A percentile compares a stretch with the other conserved stretches of the same genome.
These are phyloP conservation scores for Rhodotorula sp. DNA, from an alignment of 1,284 basidiomycete genomes.

Conservation along the genomic window DNA sequence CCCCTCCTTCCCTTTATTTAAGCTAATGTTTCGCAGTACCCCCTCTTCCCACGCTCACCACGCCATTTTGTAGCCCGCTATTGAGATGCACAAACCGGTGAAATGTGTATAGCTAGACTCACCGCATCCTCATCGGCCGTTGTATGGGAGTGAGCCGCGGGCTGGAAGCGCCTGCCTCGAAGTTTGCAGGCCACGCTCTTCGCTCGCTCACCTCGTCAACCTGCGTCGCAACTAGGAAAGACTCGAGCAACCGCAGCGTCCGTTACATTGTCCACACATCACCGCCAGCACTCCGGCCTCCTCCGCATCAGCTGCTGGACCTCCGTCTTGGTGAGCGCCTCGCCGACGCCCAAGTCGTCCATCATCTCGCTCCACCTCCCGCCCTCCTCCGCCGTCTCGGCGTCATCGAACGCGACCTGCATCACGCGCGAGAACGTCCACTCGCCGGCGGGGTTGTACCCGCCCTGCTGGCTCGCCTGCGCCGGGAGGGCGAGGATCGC, in stretches of 20 bases:
- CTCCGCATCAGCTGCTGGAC: conserved; percentile 42
- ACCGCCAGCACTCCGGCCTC: conserved; percentile 46
- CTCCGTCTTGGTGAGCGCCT: conserved; percentile 37
- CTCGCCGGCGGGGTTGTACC: conserved; percentile 20
- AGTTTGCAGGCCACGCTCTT: neutral
- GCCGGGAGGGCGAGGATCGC: conserved; percentile 42
- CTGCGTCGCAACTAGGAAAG: too few relatives aligned
- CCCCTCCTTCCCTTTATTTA: neutral
- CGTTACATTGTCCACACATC: neutral
- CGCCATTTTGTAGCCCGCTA: neutral
- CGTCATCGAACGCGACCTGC: conserved; percentile 44
- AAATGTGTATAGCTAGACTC: neutral
- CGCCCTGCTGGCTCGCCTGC: conserved; percentile 16
- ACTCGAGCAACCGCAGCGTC: neutral
- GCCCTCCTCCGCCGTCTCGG: neutral
- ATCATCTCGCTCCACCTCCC: conserved; percentile 25
- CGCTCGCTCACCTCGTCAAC: too few relatives aligned
- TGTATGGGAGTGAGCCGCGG: too few relatives aligned
- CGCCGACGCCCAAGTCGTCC: conserved; percentile 44
- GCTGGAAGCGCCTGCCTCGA: neutral
- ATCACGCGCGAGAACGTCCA: conserved; percentile 43
- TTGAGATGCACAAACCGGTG: neutral
- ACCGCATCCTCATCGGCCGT: neutral
- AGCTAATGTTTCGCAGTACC: neutral
- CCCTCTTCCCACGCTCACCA: neutral